Base-by-base conservation (phyloP, 768 basidiomycete genomes). In the Lyophyllum atratum region DNA sequence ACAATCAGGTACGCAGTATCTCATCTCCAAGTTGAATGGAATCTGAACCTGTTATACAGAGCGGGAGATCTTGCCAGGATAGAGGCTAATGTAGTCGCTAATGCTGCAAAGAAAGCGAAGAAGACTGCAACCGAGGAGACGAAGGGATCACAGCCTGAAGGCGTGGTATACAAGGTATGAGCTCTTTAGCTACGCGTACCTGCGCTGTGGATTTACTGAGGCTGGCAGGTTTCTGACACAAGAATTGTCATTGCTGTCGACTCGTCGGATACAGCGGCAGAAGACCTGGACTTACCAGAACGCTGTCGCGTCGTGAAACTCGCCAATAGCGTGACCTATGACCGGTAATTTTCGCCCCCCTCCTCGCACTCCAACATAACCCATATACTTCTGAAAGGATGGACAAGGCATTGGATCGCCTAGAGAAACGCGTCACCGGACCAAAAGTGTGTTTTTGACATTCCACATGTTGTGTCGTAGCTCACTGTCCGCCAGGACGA, bases 251-350 rank as follows among this genome's bases (percentile, higher is more conserved):
- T 98, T 37, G 92, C 94, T 4, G 74, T 93, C 17, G 87, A 92
- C 65, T 70, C 81, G 12, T 78, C 83, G 15, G 87, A 89, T 49
- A 75, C 80, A 2, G 74, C 72, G 29, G 78, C 79, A 48, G 81
- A 85, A 44, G 89, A 92, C 48, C 73, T 92, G 12, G 90, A 93
- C 64, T 69, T 97, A 0, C 92, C 94, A 6, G 93, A 95, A 64
- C 80, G 90, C 49, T 92, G 93, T 72, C 80, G 92, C 17, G 74
- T 95, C 49, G 69, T 98, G 50, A 98, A 98, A 67, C 78, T 96
- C 2, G 94, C 94, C 12, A 98, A 98, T 64, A 93, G 87, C 53
- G 86, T 92, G 15, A 98, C 95, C 0, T 95, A 91, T 68, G 93
- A 95, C 64, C 82, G 95, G 91, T 85, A 68, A 42, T 59, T 29